Evolutionary conservation across 1,284 basidiomycete species (phyloP), one percentile per base, ranked within the genome.

Genomic region (Tremellales sp.): DNA sequence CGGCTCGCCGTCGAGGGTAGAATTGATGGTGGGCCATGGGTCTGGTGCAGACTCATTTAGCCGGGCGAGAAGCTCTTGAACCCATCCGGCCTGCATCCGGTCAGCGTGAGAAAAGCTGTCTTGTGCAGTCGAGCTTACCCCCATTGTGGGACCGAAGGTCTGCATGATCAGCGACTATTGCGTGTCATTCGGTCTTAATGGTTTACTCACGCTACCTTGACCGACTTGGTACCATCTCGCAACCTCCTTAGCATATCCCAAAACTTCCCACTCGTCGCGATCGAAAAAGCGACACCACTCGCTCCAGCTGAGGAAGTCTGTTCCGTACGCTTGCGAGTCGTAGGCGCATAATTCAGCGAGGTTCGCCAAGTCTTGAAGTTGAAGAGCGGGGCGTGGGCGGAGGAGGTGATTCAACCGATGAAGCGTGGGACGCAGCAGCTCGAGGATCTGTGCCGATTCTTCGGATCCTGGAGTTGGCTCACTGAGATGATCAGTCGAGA

Each of bases 41-140:
- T 65, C 66, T 5, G 86, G 83, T 0, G 80, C 78, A 13, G 71
- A 67, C 12, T 78, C 76, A 0, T 82, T 85, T 25, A 91, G 77
- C n/a, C 89, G 81, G 0, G 87, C 85, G 17, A 91, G 73, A 31
- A 92, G 81, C 69, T 91, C 89, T 67, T 89, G 89, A 60, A 87
- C 75, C 65, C 85, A 91, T 3, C 88, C 88, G 5, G 89, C 84
- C 54, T 62, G 43, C 2, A 8, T 11, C 7, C 12, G 3, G 22
- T 48, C 40, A 48, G 46, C 15, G 6, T 42, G 40, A 21, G n/a
- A n/a, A n/a, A 42, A 15, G n/a, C 3, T 22, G 2, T 12, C 36
- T 25, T n/a, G 31, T 15, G 4, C 25, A 37, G 12, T 31, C 8
- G 8, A 8, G 43, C 56, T 46, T 27, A 52, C 52, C 12, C 52